These are phyloP conservation scores for Fusarium beomiforme DNA, from an alignment of 2,329 filamentous ascomycete genomes.

Conservation along the genomic window DNA sequence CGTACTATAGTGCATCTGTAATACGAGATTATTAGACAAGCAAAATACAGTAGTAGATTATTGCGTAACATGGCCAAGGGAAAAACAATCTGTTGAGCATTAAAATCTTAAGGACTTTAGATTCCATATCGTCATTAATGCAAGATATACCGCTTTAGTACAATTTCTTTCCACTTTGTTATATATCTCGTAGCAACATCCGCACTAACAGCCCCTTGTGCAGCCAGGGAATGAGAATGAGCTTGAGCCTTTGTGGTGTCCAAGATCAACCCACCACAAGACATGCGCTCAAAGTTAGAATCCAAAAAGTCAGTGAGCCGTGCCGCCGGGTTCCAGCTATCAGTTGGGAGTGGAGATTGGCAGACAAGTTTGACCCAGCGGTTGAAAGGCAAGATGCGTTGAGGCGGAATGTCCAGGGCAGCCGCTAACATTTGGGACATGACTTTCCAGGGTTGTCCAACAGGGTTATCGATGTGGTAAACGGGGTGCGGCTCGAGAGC, in stretches of 20 bases:
- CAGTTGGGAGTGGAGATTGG: neutral
- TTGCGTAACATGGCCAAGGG: too few relatives aligned
- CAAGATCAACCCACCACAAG: slow-evolving; percentile 4
- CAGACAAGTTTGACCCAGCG: neutral
- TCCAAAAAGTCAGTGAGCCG: neutral
- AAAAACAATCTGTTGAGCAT: too few relatives aligned
- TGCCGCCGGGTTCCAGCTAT: slow-evolving; percentile 1
- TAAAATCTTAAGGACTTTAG: too few relatives aligned
- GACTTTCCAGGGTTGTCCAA: slow-evolving; percentile 28
- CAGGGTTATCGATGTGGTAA: slow-evolving; percentile 41
- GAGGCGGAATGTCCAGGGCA: neutral
- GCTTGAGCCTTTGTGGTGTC: neutral
- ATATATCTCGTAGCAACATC: neutral
- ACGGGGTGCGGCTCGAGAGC: slow-evolving; percentile 4
- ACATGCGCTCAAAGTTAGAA: slow-evolving; percentile 3
- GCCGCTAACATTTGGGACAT: neutral
- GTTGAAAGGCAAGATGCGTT: neutral
- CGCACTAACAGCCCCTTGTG: neutral
- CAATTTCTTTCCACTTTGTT: neutral
- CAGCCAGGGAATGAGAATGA: neutral
- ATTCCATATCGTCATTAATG: too few relatives aligned
- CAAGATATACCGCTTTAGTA: too few relatives aligned
- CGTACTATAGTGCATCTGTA: too few relatives aligned
- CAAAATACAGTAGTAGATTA: too few relatives aligned
- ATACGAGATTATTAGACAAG: too few relatives aligned